phyloP scores from a whole-genome alignment of 2,329 filamentous ascomycete genomes.

The Aspergillus sp. region DNA sequence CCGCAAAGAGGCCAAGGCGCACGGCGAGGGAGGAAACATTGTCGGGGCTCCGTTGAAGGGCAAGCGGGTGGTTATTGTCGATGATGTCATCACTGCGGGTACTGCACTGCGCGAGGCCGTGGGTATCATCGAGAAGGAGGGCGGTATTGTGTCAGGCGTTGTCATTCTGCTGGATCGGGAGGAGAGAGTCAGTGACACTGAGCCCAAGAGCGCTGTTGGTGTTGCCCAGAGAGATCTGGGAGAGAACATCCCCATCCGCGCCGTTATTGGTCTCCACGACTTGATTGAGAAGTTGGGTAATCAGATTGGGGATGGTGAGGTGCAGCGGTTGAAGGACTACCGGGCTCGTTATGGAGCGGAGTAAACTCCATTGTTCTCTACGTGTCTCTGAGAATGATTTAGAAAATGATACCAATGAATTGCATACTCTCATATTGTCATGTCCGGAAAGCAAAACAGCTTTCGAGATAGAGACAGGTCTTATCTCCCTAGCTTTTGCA shows the following conservation, averaged over 20 bases:
- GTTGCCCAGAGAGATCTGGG: slow-evolving; percentile 76
- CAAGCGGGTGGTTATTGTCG: slow-evolving; percentile 80
- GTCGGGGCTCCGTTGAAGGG: slow-evolving; percentile 81
- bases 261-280: slow-evolving; percentile 67
- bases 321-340: slow-evolving; percentile 67
- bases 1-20: slow-evolving; percentile 91
- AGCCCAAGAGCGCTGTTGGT: slow-evolving; percentile 70
- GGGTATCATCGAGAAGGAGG: slow-evolving; percentile 76
- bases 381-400: slow-evolving; percentile 15
- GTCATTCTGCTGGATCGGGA: slow-evolving; percentile 78
- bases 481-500: neutral
- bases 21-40: slow-evolving; percentile 90
- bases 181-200: slow-evolving; percentile 56
- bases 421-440: neutral
- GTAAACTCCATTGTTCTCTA: slow-evolving; percentile 11
- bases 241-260: slow-evolving; percentile 63
- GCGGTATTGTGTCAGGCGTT: slow-evolving; percentile 77
- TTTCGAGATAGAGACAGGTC: neutral
- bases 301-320: slow-evolving; percentile 55
- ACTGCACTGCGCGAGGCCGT: slow-evolving; percentile 92
- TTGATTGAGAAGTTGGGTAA: slow-evolving; percentile 64
- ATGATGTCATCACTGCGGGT: slow-evolving; percentile 94
- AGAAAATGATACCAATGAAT: slow-evolving; percentile 16
- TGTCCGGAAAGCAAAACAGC: no score
- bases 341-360: slow-evolving; percentile 43